A percentile compares a stretch with the other conserved stretches of the same genome.
Evolutionary conservation across 768 basidiomycete genomes (phyloP).

Genomic region (Favolaschia claudopus): DNA sequence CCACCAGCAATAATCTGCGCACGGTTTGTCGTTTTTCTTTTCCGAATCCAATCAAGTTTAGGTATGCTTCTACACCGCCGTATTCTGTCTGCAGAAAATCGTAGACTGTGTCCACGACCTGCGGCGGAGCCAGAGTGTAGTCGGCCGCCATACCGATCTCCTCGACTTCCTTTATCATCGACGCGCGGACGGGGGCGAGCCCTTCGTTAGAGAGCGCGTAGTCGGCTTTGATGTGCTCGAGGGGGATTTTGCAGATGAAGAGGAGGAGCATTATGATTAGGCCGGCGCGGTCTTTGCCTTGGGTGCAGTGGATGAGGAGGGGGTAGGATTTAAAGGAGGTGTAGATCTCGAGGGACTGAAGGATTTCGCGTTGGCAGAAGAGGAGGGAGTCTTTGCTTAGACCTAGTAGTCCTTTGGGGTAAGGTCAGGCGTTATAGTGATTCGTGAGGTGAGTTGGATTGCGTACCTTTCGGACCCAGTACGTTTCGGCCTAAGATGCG

Average conservation of each 20-base stretch:
- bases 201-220: slow-evolving; percentile 27
- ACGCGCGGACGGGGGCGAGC: slow-evolving; percentile 22
- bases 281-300: slow-evolving; percentile 30
- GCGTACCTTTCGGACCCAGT: no score
- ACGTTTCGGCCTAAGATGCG: slow-evolving; percentile 29
- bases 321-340: slow-evolving; percentile 20
- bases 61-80: slow-evolving; percentile 26
- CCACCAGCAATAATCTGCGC: slow-evolving; percentile 12
- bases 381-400: slow-evolving; percentile 27
- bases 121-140: slow-evolving; percentile 23
- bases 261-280: slow-evolving; percentile 28
- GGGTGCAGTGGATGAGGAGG: slow-evolving; percentile 28
- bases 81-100: slow-evolving; percentile 24
- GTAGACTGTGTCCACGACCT: slow-evolving; percentile 26
- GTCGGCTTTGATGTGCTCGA: slow-evolving; percentile 20
- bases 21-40: slow-evolving; percentile 20
- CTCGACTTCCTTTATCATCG: slow-evolving; percentile 29
- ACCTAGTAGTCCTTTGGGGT: slow-evolving; percentile 23
- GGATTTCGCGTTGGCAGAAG: slow-evolving; percentile 27
- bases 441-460: no score
- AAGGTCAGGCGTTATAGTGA: no score
- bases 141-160: slow-evolving; percentile 29
- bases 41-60: slow-evolving; percentile 26
- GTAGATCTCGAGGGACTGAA: slow-evolving; percentile 25
- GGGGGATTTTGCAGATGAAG: slow-evolving; percentile 19